Evolutionary conservation across 495 filamentous ascomycete species (phyloP), one percentile per base, ranked within the genome.

Genomic region (Letharia columbiana): DNA sequence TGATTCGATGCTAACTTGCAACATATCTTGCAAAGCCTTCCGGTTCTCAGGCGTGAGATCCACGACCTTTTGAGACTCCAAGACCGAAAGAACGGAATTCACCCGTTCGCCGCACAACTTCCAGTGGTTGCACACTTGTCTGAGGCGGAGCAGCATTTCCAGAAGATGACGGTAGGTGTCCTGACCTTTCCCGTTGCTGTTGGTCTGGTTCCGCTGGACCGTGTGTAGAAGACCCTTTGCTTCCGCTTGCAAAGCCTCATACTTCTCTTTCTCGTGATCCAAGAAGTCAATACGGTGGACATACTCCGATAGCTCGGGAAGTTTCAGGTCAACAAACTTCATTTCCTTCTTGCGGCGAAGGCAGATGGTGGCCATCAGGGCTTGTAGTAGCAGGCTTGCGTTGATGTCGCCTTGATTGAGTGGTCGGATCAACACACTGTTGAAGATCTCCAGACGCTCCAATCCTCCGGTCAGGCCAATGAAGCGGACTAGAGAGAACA

Each of bases 91-190:
- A 9, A 96, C 81, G 23, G 87, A 84, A n/a, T 84, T 82, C 20
- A 95, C 77, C 7, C 90, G 86, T 44, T 89, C 88, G 57, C 77
- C 76, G 73, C 88, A 90, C 4, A 97, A 80, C 17, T 85, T 86
- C 89, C 90, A 93, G 74, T 96, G 92, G 67, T 93, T 91, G 75
- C 92, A 92, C 68, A 87, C 83, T 75, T 97, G 92, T 20, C 92
- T 85, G 64, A 97, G 82, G 17, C 92, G 88, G 1, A 97, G 82
- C 42, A 97, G 79, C 61, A 92, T 83, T 74, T 96, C 91, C 20
- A 96, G 82, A 4, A 97, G 79, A 69, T 87, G 82, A 4, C 85
- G 82, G 69, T 89, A 89, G 2, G 76, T 78, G 39, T 83, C 74
- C 1, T 75, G 75, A 28, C 76, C 79, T 67, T 79, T 77, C 11